Conservation (phyloP, 1,139 yeast genomes). For the Pichia norvegensis region DNA sequence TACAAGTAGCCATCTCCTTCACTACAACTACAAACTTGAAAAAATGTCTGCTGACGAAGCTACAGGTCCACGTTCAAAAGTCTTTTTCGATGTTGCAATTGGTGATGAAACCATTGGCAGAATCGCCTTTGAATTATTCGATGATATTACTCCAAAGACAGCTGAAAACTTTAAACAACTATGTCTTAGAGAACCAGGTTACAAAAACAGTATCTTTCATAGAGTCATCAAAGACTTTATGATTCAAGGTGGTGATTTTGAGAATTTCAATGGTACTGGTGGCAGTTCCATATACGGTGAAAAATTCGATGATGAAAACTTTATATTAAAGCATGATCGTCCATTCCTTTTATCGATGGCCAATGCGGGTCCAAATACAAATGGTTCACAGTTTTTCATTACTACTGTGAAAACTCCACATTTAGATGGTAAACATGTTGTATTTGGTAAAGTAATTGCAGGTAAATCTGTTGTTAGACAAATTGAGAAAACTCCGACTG, state of each 20-base stretch:
- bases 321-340: conserved; percentile 62
- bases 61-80: conserved; percentile 35
- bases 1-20: not conserved
- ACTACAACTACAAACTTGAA: not conserved
- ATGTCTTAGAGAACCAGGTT: conserved; percentile 84
- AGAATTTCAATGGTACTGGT: conserved; percentile 83
- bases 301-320: conserved; percentile 90
- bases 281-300: conserved; percentile 95
- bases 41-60: conserved; percentile 17
- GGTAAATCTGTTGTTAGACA: conserved; percentile 78
- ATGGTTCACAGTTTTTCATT: conserved; percentile 92
- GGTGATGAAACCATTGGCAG: conserved; percentile 63
- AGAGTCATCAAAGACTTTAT: conserved; percentile 86
- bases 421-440: conserved; percentile 91
- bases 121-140: conserved; percentile 65
- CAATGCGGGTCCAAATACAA: conserved; percentile 90
- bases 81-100: conserved; percentile 68
- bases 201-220: conserved; percentile 80
- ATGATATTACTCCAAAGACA: conserved; percentile 83
- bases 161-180: conserved; percentile 88
- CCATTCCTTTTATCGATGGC: conserved; percentile 95
- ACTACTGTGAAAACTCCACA: conserved; percentile 65
- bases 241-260: conserved; percentile 97
- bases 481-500: conserved; percentile 65
- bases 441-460: conserved; percentile 79